Evolutionary conservation across 2,329 filamentous ascomycete genomes (phyloP), one percentile per base, ranked within the genome.

Genomic region (Aphanoascus verrucosus): DNA sequence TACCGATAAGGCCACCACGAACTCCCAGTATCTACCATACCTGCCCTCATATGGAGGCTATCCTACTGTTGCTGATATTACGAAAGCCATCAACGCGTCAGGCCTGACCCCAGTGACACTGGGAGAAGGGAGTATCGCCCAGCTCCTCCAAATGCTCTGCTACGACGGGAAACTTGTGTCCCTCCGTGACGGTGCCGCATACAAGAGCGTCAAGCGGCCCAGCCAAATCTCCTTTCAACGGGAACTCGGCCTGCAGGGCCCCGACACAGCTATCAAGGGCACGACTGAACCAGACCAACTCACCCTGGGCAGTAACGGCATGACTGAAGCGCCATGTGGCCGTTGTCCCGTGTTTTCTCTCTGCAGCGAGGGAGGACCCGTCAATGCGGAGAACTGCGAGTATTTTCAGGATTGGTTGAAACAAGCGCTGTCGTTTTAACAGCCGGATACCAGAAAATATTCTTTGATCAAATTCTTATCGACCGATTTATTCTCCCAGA

Each of bases 321-420:
- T 91, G 60, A 94, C 87, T 1, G 89, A 96, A 67, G 84, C 85
- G 1, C 93, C 93, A 0, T 98, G 93, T 68, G 90, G 91, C 1
- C 78, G 82, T 53, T 98, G 93, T 68, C 93, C 93, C 0, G 91
- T 96, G 1, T 95, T 95, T 66, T 85, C 93, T 55, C 77, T 97
- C 1, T 98, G 93, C 66, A 85, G 88, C 59, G 88, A 94, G 56
- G 89, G 88, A 5, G 91, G 91, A 0, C 88, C 89, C 0, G 88
- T 98, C 19, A 94, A 85, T 63, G 88, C 91, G 0, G 85, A 82
- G 59, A 94, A 85, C 49, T 98, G 93, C 69, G 85, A 88, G 52
- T 98, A 98, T 66, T 96, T 94, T 64, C 80, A 86, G 58, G 80
- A 83, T 50, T 98, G 93, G 93, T 70, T 96, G 44, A 78, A 64